Base-by-base conservation (phyloP, 164 flowering plant species). In the Liquidambar formosana region DNA sequence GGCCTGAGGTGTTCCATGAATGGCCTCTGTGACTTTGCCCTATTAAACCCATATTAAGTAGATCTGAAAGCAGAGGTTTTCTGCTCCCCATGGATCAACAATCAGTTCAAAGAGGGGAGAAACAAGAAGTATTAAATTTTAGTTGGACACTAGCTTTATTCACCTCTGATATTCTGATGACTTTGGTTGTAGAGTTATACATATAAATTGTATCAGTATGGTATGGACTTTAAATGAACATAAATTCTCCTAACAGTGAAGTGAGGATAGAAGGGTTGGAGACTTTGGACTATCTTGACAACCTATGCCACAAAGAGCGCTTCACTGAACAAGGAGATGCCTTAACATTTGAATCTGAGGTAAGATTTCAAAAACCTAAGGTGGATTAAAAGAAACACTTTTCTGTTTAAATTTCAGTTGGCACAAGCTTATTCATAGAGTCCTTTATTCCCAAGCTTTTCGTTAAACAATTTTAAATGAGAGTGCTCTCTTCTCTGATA, bases 251-350 rank as follows among this genome's bases (percentile, higher is more conserved):
- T 53, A 15, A 61, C 79, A 83, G 86, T 70, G 86, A 83, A 77
- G 86, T 83, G 48, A 69, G 86, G 57, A 64, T 83, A 19, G 86
- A 83, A 52, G 86, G 86, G 33, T 51, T 83, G 75, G 86, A 83
- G 69, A 78, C 82, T 67, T 76, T 76, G 21, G 82, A 83, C 68
- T 83, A 80, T 57, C 80, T 83, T 16, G 86, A 83, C 77, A 83
- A 83, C 75, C 71, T 83, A 5, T 33, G 38, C 52, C 66, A 78
- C 57, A 77, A 59, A 63, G 78, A 78, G 68, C 79, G 84, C 22
- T 91, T 90, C 71, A 95, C 99, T 8, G 98, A 95, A 69, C 99
- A 96, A 84, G 98, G 97, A 67, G 94, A 96, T 80, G 91, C 99
- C 43, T 62, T 95, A 57, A 95, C 99, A 22, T 93, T 95, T 69